phyloP scores from a whole-genome alignment of 257 asterid species.

The Lycium barbarum region DNA sequence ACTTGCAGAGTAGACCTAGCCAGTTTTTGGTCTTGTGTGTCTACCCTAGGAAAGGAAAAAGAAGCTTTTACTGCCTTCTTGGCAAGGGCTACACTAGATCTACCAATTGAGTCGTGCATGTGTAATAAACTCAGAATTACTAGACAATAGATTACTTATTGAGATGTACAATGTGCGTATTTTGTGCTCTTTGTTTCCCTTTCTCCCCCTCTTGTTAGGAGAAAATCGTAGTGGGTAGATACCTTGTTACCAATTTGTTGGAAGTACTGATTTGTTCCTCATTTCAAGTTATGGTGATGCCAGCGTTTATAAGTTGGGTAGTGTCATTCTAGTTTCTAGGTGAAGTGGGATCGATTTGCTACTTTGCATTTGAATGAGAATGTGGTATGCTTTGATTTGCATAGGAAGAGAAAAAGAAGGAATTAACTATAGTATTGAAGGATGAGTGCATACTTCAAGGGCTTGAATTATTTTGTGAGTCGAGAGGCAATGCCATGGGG shows the following conservation, averaged over 20 bases:
- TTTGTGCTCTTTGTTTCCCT: neutral
- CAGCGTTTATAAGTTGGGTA: neutral
- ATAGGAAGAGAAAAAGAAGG: neutral
- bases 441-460: neutral
- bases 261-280: neutral
- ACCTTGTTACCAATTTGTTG: neutral
- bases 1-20: neutral
- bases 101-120: neutral
- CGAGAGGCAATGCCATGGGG: neutral
- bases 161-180: neutral
- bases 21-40: neutral
- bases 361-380: neutral
- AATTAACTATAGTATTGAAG: neutral
- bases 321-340: neutral
- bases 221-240: neutral
- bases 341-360: neutral
- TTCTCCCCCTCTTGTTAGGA: neutral
- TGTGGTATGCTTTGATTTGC: neutral
- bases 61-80: neutral
- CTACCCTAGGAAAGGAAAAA: neutral
- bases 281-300: neutral
- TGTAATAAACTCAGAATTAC: neutral
- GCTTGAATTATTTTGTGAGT: neutral
- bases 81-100: neutral
- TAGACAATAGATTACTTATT: neutral